Base-by-base conservation (phyloP, 139 green algal genomes). In the Chlorella sorokiniana region DNA sequence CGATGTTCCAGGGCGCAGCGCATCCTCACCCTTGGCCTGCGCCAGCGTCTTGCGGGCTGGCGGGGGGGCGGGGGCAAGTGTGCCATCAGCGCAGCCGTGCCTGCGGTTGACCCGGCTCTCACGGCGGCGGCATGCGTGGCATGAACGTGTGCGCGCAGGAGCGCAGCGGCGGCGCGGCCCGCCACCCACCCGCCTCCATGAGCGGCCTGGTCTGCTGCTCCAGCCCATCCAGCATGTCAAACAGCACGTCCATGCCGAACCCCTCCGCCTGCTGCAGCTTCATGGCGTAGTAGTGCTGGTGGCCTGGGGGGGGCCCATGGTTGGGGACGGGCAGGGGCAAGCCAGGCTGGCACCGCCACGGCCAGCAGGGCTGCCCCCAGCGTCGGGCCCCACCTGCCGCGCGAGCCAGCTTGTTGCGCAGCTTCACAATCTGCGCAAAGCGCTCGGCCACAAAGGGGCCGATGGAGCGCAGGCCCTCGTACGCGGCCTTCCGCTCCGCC, bases 361-460 rank as follows among this genome's bases (percentile, higher is more conserved):
- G n/a, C n/a, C n/a, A n/a, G n/a, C n/a, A n/a, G n/a, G n/a, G n/a
- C n/a, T n/a, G n/a, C n/a, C n/a, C n/a, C n/a, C n/a, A n/a, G n/a
- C n/a, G n/a, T n/a, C n/a, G n/a, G n/a, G n/a, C n/a, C n/a, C n/a
- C n/a, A n/a, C n/a, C n/a, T 22, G 90, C 61, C 64, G 84, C 63
- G 29, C 67, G 48, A 0, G 94, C 94, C 63, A 97, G 87, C 67
- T 78, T 40, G 87, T 97, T 96, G 80, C 94, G 89, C 78, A 90
- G 63, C 85, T 94, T 95, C 18, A 97, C 90, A 75, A 97, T 94
- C 65, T 91, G 89, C n/a, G 90, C 64, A 67, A 97, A 95, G 11
- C 74, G 68, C 79, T 89, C 81, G 51, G 75, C 81, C 62, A 97
- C 88, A 72, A 91, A 91, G 3, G 92, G 91, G 0, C 94, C 94